Conservation (phyloP, 306 rosid genomes). For the Rubus parviflorus region DNA sequence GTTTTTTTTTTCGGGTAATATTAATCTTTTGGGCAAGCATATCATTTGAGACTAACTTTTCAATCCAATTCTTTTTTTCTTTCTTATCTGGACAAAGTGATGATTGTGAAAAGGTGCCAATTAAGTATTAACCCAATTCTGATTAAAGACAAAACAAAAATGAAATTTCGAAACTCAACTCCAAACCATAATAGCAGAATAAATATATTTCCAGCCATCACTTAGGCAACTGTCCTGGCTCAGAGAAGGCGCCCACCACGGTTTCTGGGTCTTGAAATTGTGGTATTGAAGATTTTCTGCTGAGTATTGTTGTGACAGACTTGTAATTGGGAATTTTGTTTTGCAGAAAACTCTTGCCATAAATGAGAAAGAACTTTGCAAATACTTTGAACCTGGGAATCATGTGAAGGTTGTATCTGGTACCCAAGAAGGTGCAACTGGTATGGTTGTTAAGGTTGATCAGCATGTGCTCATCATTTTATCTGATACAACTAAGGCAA, state of each 20-base stretch:
- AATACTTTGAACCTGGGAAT: slow-evolving; percentile 95
- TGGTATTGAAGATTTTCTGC: neutral
- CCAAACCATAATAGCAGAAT: neutral
- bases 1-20: neutral
- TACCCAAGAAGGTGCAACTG: slow-evolving; percentile 95
- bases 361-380: slow-evolving; percentile 86
- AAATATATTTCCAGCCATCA: neutral
- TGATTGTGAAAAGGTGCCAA: neutral
- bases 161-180: too few relatives aligned
- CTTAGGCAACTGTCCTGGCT: too few relatives aligned
- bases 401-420: slow-evolving; percentile 98
- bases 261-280: too few relatives aligned
- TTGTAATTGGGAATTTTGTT: slow-evolving; percentile 17
- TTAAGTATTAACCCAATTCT: neutral
- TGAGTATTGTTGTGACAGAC: slow-evolving; percentile 9
- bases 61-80: neutral
- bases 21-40: slow-evolving; percentile 3
- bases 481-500: slow-evolving; percentile 97
- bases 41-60: neutral
- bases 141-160: too few relatives aligned
- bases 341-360: slow-evolving; percentile 79
- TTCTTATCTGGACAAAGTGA: neutral
- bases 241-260: too few relatives aligned
- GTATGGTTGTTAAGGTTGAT: slow-evolving; percentile 98
- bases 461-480: slow-evolving; percentile 90